Evolutionary conservation across 1,284 basidiomycete genomes (phyloP).

Genomic region (Tylopilus sp.): DNA sequence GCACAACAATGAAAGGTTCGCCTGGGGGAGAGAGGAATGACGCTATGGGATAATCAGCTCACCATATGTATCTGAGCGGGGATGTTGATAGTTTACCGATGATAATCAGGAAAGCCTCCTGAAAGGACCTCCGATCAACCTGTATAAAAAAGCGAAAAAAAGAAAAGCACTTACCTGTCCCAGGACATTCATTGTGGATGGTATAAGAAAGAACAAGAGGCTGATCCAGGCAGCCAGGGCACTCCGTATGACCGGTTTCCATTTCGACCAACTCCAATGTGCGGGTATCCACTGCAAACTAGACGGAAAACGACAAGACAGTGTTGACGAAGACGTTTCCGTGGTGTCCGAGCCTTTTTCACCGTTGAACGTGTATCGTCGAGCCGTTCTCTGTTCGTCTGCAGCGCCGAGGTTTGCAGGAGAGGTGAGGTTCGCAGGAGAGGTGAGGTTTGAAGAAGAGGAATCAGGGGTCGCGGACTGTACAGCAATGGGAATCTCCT

Average conservation of each 20-base stretch:
- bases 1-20: conserved; percentile 62
- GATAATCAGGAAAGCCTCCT: conserved; percentile 67
- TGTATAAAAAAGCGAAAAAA: not conserved
- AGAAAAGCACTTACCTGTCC: conserved; percentile 49
- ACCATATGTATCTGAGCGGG: not conserved
- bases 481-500: not conserved
- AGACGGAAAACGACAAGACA: conserved; percentile 9
- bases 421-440: not conserved
- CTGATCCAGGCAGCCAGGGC: conserved; percentile 64
- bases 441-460: not conserved
- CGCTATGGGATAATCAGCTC: conserved; percentile 37
- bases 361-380: not conserved
- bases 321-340: not conserved
- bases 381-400: conserved; percentile 2
- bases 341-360: not conserved
- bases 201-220: conserved; percentile 61
- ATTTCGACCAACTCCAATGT: conserved; percentile 56
- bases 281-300: conserved; percentile 52
- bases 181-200: conserved; percentile 44
- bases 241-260: conserved; percentile 65
- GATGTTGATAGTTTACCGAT: conserved; percentile 42
- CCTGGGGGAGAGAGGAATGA: conserved; percentile 65
- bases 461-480: not conserved
- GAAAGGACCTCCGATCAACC: conserved; percentile 9
- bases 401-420: not conserved